phyloP scores from a whole-genome alignment of 352 stramenopile species.

The Globisporangium abappressorium region DNA sequence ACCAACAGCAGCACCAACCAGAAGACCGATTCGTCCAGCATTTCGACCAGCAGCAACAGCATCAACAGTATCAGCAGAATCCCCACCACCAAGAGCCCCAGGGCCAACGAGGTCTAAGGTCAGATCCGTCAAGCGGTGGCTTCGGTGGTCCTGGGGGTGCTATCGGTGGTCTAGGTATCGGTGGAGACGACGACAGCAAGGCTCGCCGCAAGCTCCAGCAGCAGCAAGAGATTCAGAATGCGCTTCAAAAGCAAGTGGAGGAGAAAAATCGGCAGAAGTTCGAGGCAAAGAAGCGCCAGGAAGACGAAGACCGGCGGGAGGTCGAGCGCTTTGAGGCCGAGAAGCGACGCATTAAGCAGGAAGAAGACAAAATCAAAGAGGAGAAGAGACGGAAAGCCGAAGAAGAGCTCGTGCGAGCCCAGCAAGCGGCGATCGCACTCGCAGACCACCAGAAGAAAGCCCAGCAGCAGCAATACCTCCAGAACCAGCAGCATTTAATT shows the following conservation, averaged over 20 bases:
- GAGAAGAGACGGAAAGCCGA: slow-evolving; percentile 49
- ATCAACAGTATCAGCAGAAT: slow-evolving; percentile 8
- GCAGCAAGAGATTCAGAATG: slow-evolving; percentile 49
- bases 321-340: slow-evolving; percentile 52
- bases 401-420: slow-evolving; percentile 35
- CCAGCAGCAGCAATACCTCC: background rate
- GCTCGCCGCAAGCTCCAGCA: slow-evolving; percentile 21
- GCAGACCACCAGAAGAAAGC: slow-evolving; percentile 32
- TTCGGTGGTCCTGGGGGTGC: slow-evolving; percentile 3
- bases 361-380: slow-evolving; percentile 41
- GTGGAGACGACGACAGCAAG: slow-evolving; percentile 7
- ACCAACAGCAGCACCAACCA: slow-evolving; percentile 15
- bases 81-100: background rate
- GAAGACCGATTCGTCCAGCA: slow-evolving; percentile 11
- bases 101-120: background rate
- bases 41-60: slow-evolving; percentile 12
- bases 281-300: slow-evolving; percentile 47
- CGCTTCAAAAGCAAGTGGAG: slow-evolving; percentile 54
- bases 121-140: background rate
- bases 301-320: slow-evolving; percentile 57
- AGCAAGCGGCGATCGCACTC: slow-evolving; percentile 34
- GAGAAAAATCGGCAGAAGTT: slow-evolving; percentile 63
- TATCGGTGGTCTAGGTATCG: background rate
- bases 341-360: slow-evolving; percentile 35
- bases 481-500: slow-evolving; percentile 17